phyloP scores from a whole-genome alignment of 2,329 filamentous ascomycete genomes.

The Coccinonectria pachysandricola region DNA sequence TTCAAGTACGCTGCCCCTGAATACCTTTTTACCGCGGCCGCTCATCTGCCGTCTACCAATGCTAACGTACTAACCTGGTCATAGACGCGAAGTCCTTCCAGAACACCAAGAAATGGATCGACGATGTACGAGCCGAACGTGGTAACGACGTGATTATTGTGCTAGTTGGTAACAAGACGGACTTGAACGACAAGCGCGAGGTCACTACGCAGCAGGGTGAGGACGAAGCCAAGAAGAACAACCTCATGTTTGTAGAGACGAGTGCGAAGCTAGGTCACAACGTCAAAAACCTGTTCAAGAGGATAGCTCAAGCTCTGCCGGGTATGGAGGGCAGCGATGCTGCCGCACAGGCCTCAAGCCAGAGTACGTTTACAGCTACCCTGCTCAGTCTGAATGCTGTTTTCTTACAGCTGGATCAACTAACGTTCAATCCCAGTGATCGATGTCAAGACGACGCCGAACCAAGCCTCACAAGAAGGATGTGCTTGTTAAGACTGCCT shows the following conservation, averaged over 20 bases:
- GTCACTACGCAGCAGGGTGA: conserved; percentile 94
- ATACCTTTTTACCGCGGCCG: no score
- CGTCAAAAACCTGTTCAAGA: conserved; percentile 93
- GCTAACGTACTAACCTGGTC: conserved; percentile 10
- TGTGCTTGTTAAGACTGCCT: conserved; percentile 45
- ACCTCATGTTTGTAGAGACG: conserved; percentile 98
- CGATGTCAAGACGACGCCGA: conserved; percentile 76
- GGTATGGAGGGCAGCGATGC: conserved; percentile 92
- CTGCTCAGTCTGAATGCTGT: no score
- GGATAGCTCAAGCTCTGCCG: conserved; percentile 94
- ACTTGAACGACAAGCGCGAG: conserved; percentile 95
- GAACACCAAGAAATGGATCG: conserved; percentile 98
- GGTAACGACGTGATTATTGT: conserved; percentile 99
- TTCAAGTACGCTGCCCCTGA: conserved; percentile 53
- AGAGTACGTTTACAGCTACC: conserved; percentile 71
- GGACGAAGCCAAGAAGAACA: conserved; percentile 96
- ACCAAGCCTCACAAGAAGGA: conserved; percentile 59
- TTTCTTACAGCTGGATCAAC: no score
- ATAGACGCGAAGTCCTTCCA: conserved; percentile 89
- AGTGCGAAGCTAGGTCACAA: conserved; percentile 97
- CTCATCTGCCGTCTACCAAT: conserved; percentile 5
- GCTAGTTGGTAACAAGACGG: conserved; percentile 97
- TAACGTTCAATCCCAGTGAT: conserved; percentile 80
- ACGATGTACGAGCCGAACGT: conserved; percentile 91
- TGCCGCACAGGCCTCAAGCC: conserved; percentile 58